Evolutionary conservation across 148 eudicot genomes (phyloP).

Genomic region (Simmondsia chinensis): DNA sequence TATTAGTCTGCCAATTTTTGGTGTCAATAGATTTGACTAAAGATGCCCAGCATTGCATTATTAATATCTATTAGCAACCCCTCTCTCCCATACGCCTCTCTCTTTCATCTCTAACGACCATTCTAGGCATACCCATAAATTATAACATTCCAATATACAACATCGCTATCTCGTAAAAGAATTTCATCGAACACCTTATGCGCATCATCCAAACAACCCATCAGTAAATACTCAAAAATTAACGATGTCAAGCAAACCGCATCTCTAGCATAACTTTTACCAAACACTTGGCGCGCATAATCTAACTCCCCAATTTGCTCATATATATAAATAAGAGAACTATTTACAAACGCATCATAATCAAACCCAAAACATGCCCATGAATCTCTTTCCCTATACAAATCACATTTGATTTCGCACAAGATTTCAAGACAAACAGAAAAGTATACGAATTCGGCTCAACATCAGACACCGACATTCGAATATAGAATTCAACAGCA

Average conservation of each 20-base stretch:
- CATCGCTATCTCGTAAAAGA: conserved; percentile 28
- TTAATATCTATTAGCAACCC: too few relatives aligned
- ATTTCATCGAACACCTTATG: conserved; percentile 30
- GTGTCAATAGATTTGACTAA: too few relatives aligned
- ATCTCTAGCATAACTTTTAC: conserved; percentile 12
- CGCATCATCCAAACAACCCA: conserved; percentile 28
- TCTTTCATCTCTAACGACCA: too few relatives aligned
- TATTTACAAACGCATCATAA: conserved; percentile 27
- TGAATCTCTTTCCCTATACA: conserved; percentile 5
- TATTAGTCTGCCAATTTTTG: too few relatives aligned
- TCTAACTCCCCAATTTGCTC: conserved; percentile 17
- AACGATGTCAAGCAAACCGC: conserved; percentile 18
- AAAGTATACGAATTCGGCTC: too few relatives aligned
- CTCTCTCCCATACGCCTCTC: too few relatives aligned
- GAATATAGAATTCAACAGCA: too few relatives aligned
- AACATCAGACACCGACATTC: too few relatives aligned
- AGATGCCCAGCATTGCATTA: too few relatives aligned
- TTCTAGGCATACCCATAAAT: conserved; percentile 30
- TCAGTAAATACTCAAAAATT: conserved; percentile 12
- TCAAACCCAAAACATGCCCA: conserved; percentile 25
- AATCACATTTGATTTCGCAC: too few relatives aligned
- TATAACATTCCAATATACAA: conserved; percentile 45
- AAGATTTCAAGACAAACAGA: conserved; percentile 49
- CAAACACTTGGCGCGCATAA: conserved; percentile 20
- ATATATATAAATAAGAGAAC: conserved; percentile 28